Evolutionary conservation across 164 flowering plant species (phyloP).

Genomic region (Hamamelis virginiana): DNA sequence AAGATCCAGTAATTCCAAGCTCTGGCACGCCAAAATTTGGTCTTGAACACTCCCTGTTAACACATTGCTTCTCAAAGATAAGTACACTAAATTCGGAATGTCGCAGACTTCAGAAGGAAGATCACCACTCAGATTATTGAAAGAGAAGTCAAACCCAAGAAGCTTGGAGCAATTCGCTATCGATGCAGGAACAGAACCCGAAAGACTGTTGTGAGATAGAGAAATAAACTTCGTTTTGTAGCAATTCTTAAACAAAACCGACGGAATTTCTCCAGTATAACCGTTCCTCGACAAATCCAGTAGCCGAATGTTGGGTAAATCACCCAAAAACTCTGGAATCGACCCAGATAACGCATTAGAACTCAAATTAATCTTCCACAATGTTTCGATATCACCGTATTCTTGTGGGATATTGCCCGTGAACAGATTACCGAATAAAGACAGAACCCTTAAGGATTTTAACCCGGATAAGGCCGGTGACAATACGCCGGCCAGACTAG

Average conservation of each 20-base stretch:
- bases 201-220: conserved; percentile 64
- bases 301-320: conserved; percentile 58
- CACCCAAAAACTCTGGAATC: conserved; percentile 82
- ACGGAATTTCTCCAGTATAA: conserved; percentile 65
- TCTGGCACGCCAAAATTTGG: conserved; percentile 46
- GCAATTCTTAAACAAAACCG: conserved; percentile 61
- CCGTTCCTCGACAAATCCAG: conserved; percentile 87
- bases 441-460: conserved; percentile 55
- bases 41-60: conserved; percentile 53
- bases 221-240: conserved; percentile 68
- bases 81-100: conserved; percentile 41
- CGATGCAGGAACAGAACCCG: conserved; percentile 64
- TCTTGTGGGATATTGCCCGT: conserved; percentile 69
- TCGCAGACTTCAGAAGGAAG: conserved; percentile 61
- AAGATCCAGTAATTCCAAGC: conserved; percentile 73
- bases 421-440: conserved; percentile 77
- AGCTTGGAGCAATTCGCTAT: conserved; percentile 63
- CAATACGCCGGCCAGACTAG: conserved; percentile 65
- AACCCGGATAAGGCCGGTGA: conserved; percentile 73
- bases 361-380: conserved; percentile 94
- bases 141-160: conserved; percentile 75
- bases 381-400: conserved; percentile 42
- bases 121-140: conserved; percentile 63
- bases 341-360: conserved; percentile 76
- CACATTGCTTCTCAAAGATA: conserved; percentile 71